A percentile compares a stretch with the other conserved stretches of the same genome.
phyloP scores from a whole-genome alignment of 495 filamentous ascomycete species.

The Aspergillus conjunctus region DNA sequence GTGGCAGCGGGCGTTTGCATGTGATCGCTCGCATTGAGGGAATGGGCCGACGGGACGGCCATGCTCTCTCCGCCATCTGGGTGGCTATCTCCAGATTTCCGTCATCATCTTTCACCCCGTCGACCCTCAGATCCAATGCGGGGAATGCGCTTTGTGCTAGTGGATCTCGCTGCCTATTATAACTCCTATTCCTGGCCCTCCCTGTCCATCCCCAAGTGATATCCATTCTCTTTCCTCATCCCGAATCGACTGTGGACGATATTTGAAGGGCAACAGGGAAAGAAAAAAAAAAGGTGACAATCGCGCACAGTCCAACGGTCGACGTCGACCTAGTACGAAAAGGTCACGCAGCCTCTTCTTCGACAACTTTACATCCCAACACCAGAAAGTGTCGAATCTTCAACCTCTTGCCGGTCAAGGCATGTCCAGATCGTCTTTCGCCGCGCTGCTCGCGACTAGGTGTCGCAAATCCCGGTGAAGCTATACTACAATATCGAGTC shows the following conservation, averaged over 20 bases:
- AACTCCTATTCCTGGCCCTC: conserved; percentile 8
- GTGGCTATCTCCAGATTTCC: conserved; percentile 29
- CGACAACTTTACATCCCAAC: neutral
- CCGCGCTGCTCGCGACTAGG: conserved; percentile 31
- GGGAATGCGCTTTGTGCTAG: conserved; percentile 19
- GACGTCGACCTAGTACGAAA: conserved; percentile 18
- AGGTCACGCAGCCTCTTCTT: conserved; percentile 7
- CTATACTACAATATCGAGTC: conserved; percentile 1
- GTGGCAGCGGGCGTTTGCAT: conserved; percentile 36
- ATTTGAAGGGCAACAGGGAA: neutral
- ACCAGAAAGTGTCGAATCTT: neutral
- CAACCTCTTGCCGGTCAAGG: conserved; percentile 27
- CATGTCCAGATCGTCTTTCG: conserved; percentile 35
- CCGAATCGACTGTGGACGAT: neutral
- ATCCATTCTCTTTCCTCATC: neutral
- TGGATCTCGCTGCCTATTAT: conserved; percentile 15
- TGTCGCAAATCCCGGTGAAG: conserved; percentile 27
- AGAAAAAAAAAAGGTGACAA: conserved; percentile 10
- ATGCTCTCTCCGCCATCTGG: conserved; percentile 24
- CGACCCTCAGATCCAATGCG: conserved; percentile 20
- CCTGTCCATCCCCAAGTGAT: neutral
- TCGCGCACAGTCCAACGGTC: conserved; percentile 17
- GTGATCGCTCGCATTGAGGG: conserved; percentile 37
- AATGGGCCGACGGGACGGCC: conserved; percentile 16
- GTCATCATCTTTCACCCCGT: conserved; percentile 23